Percentiles rank a stretch among this genome's conserved stretches.
Conservation (phyloP, 2,329 filamentous ascomycete genomes). For the Botrytis squamosa region DNA sequence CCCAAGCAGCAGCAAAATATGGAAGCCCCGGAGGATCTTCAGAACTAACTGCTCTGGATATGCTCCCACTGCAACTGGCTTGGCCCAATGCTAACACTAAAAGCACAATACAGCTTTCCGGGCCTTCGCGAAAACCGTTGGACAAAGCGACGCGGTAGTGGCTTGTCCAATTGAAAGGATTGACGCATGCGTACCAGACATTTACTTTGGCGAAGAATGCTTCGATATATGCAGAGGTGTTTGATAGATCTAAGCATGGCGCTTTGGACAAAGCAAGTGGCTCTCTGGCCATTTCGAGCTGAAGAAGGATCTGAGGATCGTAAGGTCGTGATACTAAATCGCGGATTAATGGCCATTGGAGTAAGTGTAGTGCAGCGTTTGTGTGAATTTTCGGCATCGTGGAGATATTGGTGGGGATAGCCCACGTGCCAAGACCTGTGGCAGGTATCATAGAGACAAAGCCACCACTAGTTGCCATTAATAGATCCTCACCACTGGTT, state of each 20-base stretch:
- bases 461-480: constrained; percentile 45
- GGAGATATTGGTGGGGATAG: constrained; percentile 66
- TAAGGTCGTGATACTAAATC: constrained; percentile 75
- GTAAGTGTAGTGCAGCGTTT: constrained; percentile 72
- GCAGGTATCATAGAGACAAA: constrained; percentile 58
- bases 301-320: constrained; percentile 77
- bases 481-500: constrained; percentile 56
- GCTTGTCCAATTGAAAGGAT: constrained; percentile 74
- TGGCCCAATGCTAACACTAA: constrained; percentile 75
- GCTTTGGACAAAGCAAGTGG: constrained; percentile 67
- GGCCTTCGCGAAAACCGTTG: constrained; percentile 73
- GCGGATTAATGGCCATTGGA: constrained; percentile 79
- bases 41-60: constrained; percentile 66
- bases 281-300: constrained; percentile 76
- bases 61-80: constrained; percentile 72
- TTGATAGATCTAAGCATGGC: constrained; percentile 68
- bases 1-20: constrained; percentile 81
- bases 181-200: constrained; percentile 82
- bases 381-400: constrained; percentile 85
- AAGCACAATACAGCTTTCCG: constrained; percentile 79
- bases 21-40: constrained; percentile 73
- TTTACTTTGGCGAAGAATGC: constrained; percentile 81
- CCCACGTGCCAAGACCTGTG: constrained; percentile 72
- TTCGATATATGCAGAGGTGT: constrained; percentile 71
- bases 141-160: constrained; percentile 75